Evolutionary conservation across 202 grass and related monocot genomes (phyloP), one percentile per base, ranked within the genome.

Genomic region (Panicum virgatum): DNA sequence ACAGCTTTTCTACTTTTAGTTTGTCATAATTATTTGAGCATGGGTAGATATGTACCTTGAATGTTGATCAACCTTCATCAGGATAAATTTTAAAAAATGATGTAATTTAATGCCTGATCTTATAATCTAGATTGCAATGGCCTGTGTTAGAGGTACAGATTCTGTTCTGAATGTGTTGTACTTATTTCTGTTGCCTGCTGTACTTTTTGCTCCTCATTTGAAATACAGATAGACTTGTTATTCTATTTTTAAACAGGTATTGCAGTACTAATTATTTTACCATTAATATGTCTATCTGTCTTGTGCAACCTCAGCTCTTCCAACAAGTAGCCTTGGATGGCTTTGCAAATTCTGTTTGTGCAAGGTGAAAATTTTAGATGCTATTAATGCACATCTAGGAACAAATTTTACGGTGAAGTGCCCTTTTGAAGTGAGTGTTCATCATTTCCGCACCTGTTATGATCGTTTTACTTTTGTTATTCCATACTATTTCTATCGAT

Each of bases 301-400:
- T 89, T 58, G 61, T 77, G 60, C 26, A 75, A 34, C 53, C 37
- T 81, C 78, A 91, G 88, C 54, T 86, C 81, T 84, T 87, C 73
- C 86, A 77, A 75, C 76, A 78, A 85, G 79, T 52, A 80, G 87
- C 81, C 82, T 84, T 80, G 90, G 87, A 73, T 90, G 75, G 95
- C 86, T 94, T 87, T 99, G 93, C 85, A 96, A 90, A 91, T 93
- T 90, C 87, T 93, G 90, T 84, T 90, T 86, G 65, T 91, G 86
- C 78, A 99, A 92, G 88, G 72, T 80, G 56, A 86, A 79, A 72
- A 84, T 99, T 90, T 80, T 99, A 90, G 96, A 99, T 80, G 74
- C 91, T 76, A 82, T 94, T 72, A 99, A 99, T 87, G 96, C 93
- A 81, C 91, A 99, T 90, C 83, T 99, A 66, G 88, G 91, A 62